These are phyloP conservation scores for Citrullus mucosospermus DNA, from an alignment of 306 rosid genomes.

Conservation along the genomic window DNA sequence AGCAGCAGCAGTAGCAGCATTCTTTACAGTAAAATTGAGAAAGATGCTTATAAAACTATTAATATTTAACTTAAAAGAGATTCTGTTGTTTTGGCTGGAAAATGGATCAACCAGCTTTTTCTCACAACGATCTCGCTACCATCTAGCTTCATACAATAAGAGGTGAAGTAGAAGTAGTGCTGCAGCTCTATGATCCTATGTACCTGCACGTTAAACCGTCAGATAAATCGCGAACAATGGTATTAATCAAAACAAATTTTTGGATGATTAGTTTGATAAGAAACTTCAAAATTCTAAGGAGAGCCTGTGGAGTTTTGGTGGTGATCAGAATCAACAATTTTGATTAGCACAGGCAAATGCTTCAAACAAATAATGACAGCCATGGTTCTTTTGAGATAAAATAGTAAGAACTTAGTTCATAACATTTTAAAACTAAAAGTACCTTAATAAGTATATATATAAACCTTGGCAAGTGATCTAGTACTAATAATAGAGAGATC, in stretches of 20 bases:
- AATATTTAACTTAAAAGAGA: conserved; percentile 13
- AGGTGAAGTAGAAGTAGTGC: background rate
- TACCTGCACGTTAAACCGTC: background rate
- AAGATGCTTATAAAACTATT: conserved; percentile 17
- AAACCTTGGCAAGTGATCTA: conserved; percentile 13
- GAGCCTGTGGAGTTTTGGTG: background rate
- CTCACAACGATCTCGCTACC: conserved; percentile 11
- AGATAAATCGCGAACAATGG: background rate
- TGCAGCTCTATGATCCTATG: conserved; percentile 11
- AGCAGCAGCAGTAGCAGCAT: background rate
- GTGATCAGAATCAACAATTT: background rate
- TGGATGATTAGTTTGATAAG: background rate
- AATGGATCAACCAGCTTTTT: conserved; percentile 24
- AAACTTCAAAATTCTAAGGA: background rate
- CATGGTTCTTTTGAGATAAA: background rate
- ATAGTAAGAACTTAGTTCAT: background rate
- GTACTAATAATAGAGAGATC: conserved; percentile 69
- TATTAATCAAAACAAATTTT: background rate
- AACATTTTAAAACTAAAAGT: background rate
- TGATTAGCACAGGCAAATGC: too few relatives aligned
- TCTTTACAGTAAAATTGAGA: conserved; percentile 22
- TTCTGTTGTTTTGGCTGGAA: conserved; percentile 29
- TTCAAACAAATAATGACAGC: too few relatives aligned
- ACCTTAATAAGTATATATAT: conserved; percentile 32
- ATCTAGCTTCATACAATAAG: background rate